phyloP scores from a whole-genome alignment of 306 rosid species.

The Luffa aegyptiaca region DNA sequence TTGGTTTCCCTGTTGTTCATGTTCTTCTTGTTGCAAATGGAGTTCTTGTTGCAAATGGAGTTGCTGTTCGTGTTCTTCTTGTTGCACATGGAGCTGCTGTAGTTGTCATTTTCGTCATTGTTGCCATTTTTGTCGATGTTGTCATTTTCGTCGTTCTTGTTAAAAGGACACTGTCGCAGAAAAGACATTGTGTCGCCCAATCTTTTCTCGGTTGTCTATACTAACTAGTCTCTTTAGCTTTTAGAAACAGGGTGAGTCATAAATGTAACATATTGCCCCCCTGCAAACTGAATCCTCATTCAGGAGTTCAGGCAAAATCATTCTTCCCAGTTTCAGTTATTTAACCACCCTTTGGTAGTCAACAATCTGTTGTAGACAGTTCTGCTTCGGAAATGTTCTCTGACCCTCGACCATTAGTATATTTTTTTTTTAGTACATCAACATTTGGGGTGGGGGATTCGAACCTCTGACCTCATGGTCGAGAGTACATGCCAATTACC shows the following conservation, averaged over 20 bases:
- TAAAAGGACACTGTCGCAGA: background rate
- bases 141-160: background rate
- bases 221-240: background rate
- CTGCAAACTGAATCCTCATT: background rate
- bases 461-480: too few relatives aligned
- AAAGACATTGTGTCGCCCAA: background rate
- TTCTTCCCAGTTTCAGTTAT: background rate
- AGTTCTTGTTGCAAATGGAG: background rate
- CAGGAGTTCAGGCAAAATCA: background rate
- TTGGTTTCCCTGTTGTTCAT: slow-evolving; percentile 21
- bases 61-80: background rate
- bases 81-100: background rate
- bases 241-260: background rate
- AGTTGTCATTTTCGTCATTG: slow-evolving; percentile 1
- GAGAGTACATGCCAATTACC: too few relatives aligned
- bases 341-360: background rate
- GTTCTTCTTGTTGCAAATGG: background rate
- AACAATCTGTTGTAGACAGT: background rate
- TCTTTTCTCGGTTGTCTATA: background rate
- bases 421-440: too few relatives aligned
- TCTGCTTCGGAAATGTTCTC: background rate
- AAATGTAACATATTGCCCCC: background rate
- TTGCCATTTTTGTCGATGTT: background rate
- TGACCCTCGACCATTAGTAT: background rate
- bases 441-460: too few relatives aligned